A percentile compares a stretch with the other conserved stretches of the same genome.
phyloP scores from a whole-genome alignment of 345 rosid genomes.

The Salix suchowensis region DNA sequence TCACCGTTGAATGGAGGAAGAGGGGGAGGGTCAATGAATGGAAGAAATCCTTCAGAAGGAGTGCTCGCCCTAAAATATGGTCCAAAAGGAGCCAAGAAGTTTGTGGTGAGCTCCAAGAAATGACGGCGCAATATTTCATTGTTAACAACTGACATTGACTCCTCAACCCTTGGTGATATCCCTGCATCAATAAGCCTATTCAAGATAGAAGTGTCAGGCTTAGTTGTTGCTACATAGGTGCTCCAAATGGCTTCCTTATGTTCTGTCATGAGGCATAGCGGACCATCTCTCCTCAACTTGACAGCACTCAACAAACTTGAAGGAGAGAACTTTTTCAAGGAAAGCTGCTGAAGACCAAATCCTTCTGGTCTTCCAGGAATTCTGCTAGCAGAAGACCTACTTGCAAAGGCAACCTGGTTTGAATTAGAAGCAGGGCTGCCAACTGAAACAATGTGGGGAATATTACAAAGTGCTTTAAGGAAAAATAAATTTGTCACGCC shows the following conservation, averaged over 20 bases:
- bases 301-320: conserved; percentile 71
- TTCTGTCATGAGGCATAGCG: conserved; percentile 93
- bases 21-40: conserved; percentile 83
- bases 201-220: conserved; percentile 92
- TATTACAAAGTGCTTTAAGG: conserved; percentile 75
- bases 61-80: conserved; percentile 72
- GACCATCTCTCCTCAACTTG: conserved; percentile 89
- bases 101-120: conserved; percentile 94
- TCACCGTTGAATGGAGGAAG: conserved; percentile 58
- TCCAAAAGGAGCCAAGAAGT: conserved; percentile 95
- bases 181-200: conserved; percentile 96
- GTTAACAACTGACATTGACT: conserved; percentile 96
- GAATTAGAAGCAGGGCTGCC: conserved; percentile 72
- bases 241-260: conserved; percentile 99
- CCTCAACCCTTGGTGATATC: conserved; percentile 90
- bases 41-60: conserved; percentile 87
- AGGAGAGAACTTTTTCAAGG: conserved; percentile 85
- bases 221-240: conserved; percentile 66
- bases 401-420: conserved; percentile 48
- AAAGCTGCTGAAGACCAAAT: conserved; percentile 68
- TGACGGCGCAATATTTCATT: conserved; percentile 92
- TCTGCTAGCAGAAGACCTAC: conserved; percentile 63
- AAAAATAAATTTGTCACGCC: conserved; percentile 96
- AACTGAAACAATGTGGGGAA: conserved; percentile 90
- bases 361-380: conserved; percentile 67